A percentile compares a stretch with the other conserved stretches of the same genome.
These are phyloP conservation scores for Samsoniella hepiali DNA, from an alignment of 2,329 filamentous ascomycete species.

Conservation along the genomic window DNA sequence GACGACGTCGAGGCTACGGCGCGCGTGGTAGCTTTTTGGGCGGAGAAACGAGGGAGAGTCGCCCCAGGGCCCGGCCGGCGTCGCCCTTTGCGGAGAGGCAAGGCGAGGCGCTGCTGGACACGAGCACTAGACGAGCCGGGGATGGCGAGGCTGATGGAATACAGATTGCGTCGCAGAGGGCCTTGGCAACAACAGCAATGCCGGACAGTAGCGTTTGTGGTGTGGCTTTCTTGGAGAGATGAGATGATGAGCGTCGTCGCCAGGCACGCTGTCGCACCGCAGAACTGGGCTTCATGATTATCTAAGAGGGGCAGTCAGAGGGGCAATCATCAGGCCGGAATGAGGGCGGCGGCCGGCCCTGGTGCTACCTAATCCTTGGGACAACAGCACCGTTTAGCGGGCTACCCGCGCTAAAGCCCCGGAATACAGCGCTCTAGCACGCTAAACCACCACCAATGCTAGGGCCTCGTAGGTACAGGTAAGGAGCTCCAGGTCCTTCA, in stretches of 20 bases:
- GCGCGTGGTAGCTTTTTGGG: background rate
- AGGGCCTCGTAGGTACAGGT: background rate
- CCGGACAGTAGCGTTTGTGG: background rate
- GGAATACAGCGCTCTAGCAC: too few relatives aligned
- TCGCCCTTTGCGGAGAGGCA: conserved; percentile 1
- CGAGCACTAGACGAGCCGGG: background rate
- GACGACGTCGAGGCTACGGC: background rate
- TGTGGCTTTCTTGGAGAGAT: background rate
- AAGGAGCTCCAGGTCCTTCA: background rate
- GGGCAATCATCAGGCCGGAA: background rate
- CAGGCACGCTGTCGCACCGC: background rate
- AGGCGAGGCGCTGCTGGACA: background rate
- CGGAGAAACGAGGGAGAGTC: background rate
- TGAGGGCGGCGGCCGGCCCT: background rate
- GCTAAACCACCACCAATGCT: too few relatives aligned
- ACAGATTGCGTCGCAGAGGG: background rate
- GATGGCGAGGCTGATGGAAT: background rate
- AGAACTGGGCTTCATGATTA: background rate
- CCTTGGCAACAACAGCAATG: background rate
- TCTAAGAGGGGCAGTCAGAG: background rate
- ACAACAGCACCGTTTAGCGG: too few relatives aligned
- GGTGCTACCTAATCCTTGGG: too few relatives aligned
- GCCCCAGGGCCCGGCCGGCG: background rate
- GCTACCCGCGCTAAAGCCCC: too few relatives aligned
- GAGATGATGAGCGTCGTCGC: background rate